Evolutionary conservation across 495 filamentous ascomycete genomes (phyloP).

Genomic region (Xylaria longipes): DNA sequence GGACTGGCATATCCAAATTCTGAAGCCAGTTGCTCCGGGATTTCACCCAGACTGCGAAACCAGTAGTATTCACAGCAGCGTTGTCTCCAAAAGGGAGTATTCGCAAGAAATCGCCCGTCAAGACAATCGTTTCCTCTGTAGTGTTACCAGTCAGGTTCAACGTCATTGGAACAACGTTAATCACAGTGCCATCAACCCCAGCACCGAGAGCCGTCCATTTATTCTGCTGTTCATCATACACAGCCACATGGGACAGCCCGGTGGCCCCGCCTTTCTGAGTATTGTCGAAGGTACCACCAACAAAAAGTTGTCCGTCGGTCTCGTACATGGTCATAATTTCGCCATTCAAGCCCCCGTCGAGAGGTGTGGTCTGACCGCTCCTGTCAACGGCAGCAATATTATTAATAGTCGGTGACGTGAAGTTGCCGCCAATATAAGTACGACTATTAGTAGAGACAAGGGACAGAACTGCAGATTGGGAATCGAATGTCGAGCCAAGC

Average conservation of each 20-base stretch:
- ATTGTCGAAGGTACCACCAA: slow-evolving; percentile 85
- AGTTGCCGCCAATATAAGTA: slow-evolving; percentile 85
- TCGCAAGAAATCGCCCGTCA: slow-evolving; percentile 81
- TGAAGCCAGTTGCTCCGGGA: slow-evolving; percentile 87
- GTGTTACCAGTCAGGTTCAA: slow-evolving; percentile 76
- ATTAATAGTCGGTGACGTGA: slow-evolving; percentile 66
- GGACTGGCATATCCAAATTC: slow-evolving; percentile 71
- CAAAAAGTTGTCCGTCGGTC: slow-evolving; percentile 71
- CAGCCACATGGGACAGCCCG: slow-evolving; percentile 74
- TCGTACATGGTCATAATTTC: slow-evolving; percentile 73
- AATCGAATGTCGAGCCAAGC: slow-evolving; percentile 70
- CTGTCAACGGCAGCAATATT: slow-evolving; percentile 80
- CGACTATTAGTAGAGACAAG: slow-evolving; percentile 64
- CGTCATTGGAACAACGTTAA: slow-evolving; percentile 72
- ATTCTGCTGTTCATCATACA: slow-evolving; percentile 72
- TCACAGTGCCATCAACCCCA: slow-evolving; percentile 83
- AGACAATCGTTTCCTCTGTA: slow-evolving; percentile 74
- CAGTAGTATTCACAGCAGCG: slow-evolving; percentile 63
- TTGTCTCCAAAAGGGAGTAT: slow-evolving; percentile 71
- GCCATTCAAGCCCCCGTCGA: slow-evolving; percentile 81
- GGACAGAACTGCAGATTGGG: slow-evolving; percentile 68
- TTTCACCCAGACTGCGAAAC: slow-evolving; percentile 95
- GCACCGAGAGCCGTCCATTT: slow-evolving; percentile 81
- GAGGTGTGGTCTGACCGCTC: slow-evolving; percentile 61
- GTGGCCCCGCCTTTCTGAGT: slow-evolving; percentile 65